Percentiles rank a stretch among this genome's conserved stretches.
phyloP scores from a whole-genome alignment of 106 monocot genomes.

The Dendrobium chrysotoxum region DNA sequence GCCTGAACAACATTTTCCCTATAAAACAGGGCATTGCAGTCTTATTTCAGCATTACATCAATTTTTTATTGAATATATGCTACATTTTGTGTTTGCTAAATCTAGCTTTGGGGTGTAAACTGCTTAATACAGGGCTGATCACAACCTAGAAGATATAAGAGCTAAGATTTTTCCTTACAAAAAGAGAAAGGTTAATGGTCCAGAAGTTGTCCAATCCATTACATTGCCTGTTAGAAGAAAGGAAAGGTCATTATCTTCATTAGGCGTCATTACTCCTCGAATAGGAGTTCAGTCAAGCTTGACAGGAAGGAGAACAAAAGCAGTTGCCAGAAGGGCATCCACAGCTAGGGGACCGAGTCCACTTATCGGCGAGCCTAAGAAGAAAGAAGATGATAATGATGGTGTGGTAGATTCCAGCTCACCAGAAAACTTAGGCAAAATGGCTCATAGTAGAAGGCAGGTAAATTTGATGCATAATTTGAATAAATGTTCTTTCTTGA shows the following conservation, averaged over 20 bases:
- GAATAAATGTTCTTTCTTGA: neutral
- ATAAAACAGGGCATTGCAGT: neutral
- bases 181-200: constrained; percentile 51
- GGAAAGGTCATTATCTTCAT: constrained; percentile 91
- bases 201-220: constrained; percentile 41
- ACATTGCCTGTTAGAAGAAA: constrained; percentile 70
- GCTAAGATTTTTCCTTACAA: constrained; percentile 84
- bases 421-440: constrained; percentile 9
- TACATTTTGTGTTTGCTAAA: neutral
- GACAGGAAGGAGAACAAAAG: constrained; percentile 76
- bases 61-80: neutral
- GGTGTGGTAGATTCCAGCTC: constrained; percentile 39
- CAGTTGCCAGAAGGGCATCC: constrained; percentile 47
- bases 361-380: constrained; percentile 24
- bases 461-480: constrained; percentile 18
- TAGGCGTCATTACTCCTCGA: constrained; percentile 74
- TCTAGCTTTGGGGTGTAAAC: neutral
- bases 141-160: constrained; percentile 85
- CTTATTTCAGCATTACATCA: neutral
- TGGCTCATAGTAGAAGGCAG: constrained; percentile 48
- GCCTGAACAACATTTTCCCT: neutral
- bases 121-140: constrained; percentile 64
- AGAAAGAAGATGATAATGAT: constrained; percentile 35
- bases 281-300: constrained; percentile 42
- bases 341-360: constrained; percentile 38